Evolutionary conservation across 108 stramenopile genomes (phyloP), one percentile per base, ranked within the genome.

Genomic region (Bacterosira constricta): DNA sequence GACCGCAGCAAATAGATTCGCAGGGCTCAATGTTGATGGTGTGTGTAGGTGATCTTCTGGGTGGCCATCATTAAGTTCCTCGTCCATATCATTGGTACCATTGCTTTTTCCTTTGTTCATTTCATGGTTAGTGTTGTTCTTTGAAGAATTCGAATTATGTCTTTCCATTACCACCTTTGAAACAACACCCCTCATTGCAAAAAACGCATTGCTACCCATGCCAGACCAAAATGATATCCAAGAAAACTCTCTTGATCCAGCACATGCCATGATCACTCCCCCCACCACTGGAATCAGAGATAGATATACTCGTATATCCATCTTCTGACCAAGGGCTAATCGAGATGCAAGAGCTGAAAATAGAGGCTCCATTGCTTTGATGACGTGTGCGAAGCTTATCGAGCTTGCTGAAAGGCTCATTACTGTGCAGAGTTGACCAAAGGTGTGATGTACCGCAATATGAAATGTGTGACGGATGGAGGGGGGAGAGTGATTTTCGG

Each of bases 1-100:
- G n/a, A 90, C 89, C 4, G 83, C 80, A 8, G 59, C 84, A 59
- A 88, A 91, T 4, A 90, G 69, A 69, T 90, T 88, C 0, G 84
- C 69, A 4, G 87, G 62, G 47, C 59, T 67, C 62, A 81, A 52
- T 15, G 20, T 30, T 26, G 5, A 31, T 27, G 72, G 38, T n/a
- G 32, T 23, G 1, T 42, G 38, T 37, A 26, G 21, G 20, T 47
- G 45, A 10, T 64, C 44, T 56, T 65, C 31, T 23, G 5, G 20
- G 29, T 61, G 26, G 15, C 12, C 29, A 17, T 35, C 39, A 20
- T 59, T 30, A 41, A 31, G 31, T 50, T 20, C 32, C 21, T 49
- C 0, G 56, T 51, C 17, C 4, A 31, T 13, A 26, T 34, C 54
- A 23, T 44, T 56, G n/a, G 1, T 32, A 15, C n/a, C 31, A 11